Base-by-base conservation (phyloP, 1,284 basidiomycete genomes). In the Ganoderma meredithae region DNA sequence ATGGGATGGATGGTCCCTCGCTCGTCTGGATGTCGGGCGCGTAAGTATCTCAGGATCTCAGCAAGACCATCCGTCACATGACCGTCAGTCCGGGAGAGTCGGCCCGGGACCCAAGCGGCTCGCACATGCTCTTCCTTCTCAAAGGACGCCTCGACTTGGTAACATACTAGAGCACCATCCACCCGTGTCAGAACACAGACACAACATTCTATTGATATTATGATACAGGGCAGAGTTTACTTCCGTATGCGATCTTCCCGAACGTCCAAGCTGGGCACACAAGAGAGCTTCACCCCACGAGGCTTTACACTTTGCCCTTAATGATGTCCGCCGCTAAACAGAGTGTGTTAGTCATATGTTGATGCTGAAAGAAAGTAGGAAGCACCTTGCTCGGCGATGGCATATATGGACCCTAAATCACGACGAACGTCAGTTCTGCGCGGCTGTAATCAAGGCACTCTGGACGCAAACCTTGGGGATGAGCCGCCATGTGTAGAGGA, bases 251-350 rank as follows among this genome's bases (percentile, higher is more conserved):
- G 31, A 31, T 31, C 31, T 31, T 31, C 31, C 36, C 36, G 8
- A 39, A 39, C 36, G 36, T 39, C 58, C 22, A 40, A n/a, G 12
- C 31, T 52, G 53, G 33, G 47, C 44, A 43, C 27, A n/a, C 22
- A 49, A 8, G 1, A 27, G 19, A 10, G 47, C 47, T 53, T 60
- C 63, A 59, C 58, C 59, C 64, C 65, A 62, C 60, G 60, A 65
- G 43, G 36, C 7, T 52, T 69, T 60, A 72, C 63, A 66, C n/a
- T 65, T 66, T 66, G 33, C 77, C 78, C 69, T 75, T 77, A 67
- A 80, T 76, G 62, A 80, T 79, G 49, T 78, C 79, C 22, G 79
- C 78, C 31, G 73, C 78, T 79, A 22, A 49, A 15, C 27, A 52
- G 6, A 25, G 40, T 8, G 3, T 5, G 47, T 62, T 8, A 63